Evolutionary conservation across 2,329 filamentous ascomycete genomes (phyloP), one percentile per base, ranked within the genome.

Genomic region (Cladosporium sp.): DNA sequence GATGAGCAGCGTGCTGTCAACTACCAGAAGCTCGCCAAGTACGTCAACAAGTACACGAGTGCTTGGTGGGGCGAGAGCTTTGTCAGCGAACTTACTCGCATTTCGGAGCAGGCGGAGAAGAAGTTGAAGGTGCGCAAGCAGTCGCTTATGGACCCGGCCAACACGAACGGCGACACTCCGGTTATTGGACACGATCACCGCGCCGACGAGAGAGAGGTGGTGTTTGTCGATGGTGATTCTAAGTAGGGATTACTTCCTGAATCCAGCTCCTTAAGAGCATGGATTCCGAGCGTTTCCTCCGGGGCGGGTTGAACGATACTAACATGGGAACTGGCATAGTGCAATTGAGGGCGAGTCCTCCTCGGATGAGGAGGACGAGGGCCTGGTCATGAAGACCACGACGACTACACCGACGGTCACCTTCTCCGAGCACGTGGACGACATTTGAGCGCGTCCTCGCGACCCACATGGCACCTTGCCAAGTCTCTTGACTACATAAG

Each of bases 21-120:
- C 70, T 96, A 88, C 73, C 82, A 85, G 66, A 96, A 96, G 70
- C 77, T 98, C 52, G 87, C 93, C 66, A 88, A 88, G 71, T 97
- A 97, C 65, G 89, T 97, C 53, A 92, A 91, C 72, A 96, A 95
- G 74, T 97, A 96, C 72, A 98, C 93, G 1, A 83, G 88, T 67
- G 87, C 91, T 8, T 96, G 93, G 85, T 97, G 92, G 92, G 92
- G 92, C 20, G 82, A 91, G 67, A 91, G 86, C 57, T 97, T 97
- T 66, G 90, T 96, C 43, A 80, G 81, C 11, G 92, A 96, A 69
- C 78, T 97, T 56, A 81, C 72, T 7, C 74, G 77, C 53, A 80
- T 83, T 57, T 79, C 78, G 15, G 70, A 72, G 50, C 71, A 73
- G 38, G 69, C 72, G 8, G 74, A 77, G 60, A 72, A 72, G 65